Evolutionary conservation across 352 stramenopile species (phyloP).

Genomic region (Phytophthora gonapodyides): DNA sequence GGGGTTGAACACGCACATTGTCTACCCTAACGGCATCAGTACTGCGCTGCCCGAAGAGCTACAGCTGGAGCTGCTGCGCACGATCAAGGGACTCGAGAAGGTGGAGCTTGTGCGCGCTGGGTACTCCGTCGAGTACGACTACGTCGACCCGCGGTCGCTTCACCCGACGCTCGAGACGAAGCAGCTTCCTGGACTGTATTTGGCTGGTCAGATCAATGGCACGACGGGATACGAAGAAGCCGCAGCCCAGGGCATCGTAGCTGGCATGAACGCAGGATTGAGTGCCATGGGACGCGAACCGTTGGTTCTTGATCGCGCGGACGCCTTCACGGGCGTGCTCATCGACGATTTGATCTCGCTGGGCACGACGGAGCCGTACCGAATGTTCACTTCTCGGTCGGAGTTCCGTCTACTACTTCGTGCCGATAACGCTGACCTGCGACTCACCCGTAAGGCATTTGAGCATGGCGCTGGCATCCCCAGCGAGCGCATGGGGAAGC

Average conservation of each 20-base stretch:
- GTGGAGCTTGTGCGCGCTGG: slow-evolving; percentile 95
- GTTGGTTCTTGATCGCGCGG: slow-evolving; percentile 94
- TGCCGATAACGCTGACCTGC: slow-evolving; percentile 97
- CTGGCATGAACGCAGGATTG: slow-evolving; percentile 95
- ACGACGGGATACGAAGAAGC: slow-evolving; percentile 99
- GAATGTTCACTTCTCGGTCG: slow-evolving; percentile 98
- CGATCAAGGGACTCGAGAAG: slow-evolving; percentile 95
- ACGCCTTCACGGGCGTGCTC: slow-evolving; percentile 98
- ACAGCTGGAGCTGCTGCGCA: slow-evolving; percentile 95
- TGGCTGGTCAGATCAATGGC: slow-evolving; percentile 99
- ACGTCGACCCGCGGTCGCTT: slow-evolving; percentile 94
- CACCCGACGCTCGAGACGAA: slow-evolving; percentile 96
- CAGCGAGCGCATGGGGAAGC: slow-evolving; percentile 70
- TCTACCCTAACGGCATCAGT: slow-evolving; percentile 98
- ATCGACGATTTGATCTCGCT: slow-evolving; percentile 98
- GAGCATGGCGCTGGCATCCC: slow-evolving; percentile 78
- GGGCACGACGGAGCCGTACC: slow-evolving; percentile 97
- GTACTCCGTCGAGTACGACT: slow-evolving; percentile 99
- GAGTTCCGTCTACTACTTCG: slow-evolving; percentile 90
- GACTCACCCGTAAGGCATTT: slow-evolving; percentile 94
- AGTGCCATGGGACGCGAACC: slow-evolving; percentile 56
- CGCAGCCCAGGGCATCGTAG: slow-evolving; percentile 96
- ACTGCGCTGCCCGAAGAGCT: slow-evolving; percentile 92
- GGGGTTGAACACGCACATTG: slow-evolving; percentile 95
- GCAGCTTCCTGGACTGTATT: slow-evolving; percentile 91